Evolutionary conservation across 495 filamentous ascomycete species (phyloP), one percentile per base, ranked within the genome.

Genomic region (Lentithecium fluviatile): DNA sequence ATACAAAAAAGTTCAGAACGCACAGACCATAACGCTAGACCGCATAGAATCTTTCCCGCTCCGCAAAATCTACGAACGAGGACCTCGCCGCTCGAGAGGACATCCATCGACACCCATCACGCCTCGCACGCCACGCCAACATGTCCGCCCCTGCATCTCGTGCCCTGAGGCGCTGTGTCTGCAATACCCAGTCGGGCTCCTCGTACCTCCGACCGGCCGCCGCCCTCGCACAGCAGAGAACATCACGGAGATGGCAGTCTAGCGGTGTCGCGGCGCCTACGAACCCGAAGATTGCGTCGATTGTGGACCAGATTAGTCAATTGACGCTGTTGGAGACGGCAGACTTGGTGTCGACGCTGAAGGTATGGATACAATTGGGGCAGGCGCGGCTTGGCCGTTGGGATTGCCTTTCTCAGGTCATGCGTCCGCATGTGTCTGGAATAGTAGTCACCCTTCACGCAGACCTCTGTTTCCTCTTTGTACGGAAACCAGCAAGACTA

Each of bases 241-340:
- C 69, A 24, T 65, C 73, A 21, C 79, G 85, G 71, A 78, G 89
- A 80, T 86, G 85, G 82, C 83, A 86, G 73, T 86, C 89, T 51
- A 88, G 88, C 56, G 84, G 87, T 52, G 79, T 82, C 54, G 80
- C 81, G 56, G 74, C 81, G 56, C 62, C 74, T 46, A 69, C 66
- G 23, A 91, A 87, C 75, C 90, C 94, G 25, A 97, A 97, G 82
- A 94, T 99, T 67, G 67, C 83, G 51, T 82, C 81, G 50, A 97
- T 99, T 68, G 94, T 99, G 58, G 94, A 97, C 76, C 91, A 97
- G 75, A 97, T 99, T 71, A 92, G 91, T 76, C 85, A 91, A 85
- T 88, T 99, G 82, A 99, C 91, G 19, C 80, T 99, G 56, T 76
- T 99, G 69, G 95, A 99, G 81, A 99, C 95, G 6, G 92, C 95